Base-by-base conservation (phyloP, 2,329 filamentous ascomycete species). In the Penicillium sp. region DNA sequence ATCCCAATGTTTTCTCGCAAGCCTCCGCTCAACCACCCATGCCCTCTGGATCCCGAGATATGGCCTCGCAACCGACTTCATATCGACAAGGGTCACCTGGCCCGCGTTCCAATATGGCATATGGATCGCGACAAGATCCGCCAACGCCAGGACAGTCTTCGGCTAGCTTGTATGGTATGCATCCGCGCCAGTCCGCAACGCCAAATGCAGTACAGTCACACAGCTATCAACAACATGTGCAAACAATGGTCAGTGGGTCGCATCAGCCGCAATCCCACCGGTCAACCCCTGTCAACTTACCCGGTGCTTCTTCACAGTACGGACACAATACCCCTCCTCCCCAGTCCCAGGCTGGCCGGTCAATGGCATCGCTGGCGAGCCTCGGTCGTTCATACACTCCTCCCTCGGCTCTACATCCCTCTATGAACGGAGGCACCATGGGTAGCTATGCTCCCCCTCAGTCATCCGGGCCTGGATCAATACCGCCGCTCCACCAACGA, bases 341-440 rank as follows among this genome's bases (percentile, higher is more conserved):
- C 3, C 66, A 69, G 37, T 61, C 58, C 14, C 67, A 67, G 45
- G 53, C 53, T 26, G 61, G 69, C 33, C 66, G 69, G 45, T 64
- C 65, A 42, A 60, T 68, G 50, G 63, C 66, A 25, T 56, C 65
- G 31, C 51, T 67, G 26, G 61, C 70, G 35, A 60, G 58, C 14
- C 63, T 75, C 25, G 69, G 66, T 14, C 69, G 74, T 36, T 71
- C 75, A 9, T 77, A 72, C 52, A 76, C 73, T 3, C 75, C 75
- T n/a, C 73, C 73, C 1, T 61, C 72, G 6, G 62, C 64, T 17
- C 41, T 75, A 43, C 66, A 71, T 41, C 69, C 68, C 14, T 64
- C 66, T 1, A 55, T 62, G 17, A 58, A 65, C 11, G 66, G 70
- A 22, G 52, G 65, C 19, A 63, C 68, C 10, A 60, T 74, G 52